These are phyloP conservation scores for Leucoagaricus sp. DNA, from an alignment of 1,284 basidiomycete genomes.

Conservation along the genomic window DNA sequence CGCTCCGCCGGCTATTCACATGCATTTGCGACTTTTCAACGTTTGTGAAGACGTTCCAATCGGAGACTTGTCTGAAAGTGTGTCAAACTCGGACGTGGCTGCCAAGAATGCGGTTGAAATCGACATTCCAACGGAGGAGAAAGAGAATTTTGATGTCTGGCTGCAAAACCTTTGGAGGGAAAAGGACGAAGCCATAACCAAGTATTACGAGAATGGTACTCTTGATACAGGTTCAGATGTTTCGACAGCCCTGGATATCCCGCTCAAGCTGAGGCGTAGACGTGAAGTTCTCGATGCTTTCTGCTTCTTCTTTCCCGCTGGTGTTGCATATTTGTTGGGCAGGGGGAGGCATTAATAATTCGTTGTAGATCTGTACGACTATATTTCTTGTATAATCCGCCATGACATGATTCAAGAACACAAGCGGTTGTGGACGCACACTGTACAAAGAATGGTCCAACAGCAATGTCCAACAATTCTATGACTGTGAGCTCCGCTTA, in stretches of 20 bases:
- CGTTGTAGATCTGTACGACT: conserved; percentile 1
- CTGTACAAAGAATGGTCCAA: background rate
- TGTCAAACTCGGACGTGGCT: conserved; percentile 30
- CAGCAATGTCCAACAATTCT: background rate
- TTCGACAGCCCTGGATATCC: conserved; percentile 48
- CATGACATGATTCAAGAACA: conserved; percentile 1
- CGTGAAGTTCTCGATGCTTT: conserved; percentile 67
- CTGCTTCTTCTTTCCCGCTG: conserved; percentile 66
- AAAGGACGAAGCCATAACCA: conserved; percentile 79
- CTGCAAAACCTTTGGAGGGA: conserved; percentile 77
- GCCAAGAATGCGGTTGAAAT: conserved; percentile 42
- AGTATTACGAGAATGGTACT: conserved; percentile 55
- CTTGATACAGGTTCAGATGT: conserved; percentile 28
- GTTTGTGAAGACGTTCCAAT: conserved; percentile 68
- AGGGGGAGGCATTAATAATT: conserved; percentile 30
- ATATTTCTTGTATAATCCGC: conserved; percentile 1
- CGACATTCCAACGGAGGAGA: conserved; percentile 71
- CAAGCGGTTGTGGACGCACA: background rate
- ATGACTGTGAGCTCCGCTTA: conserved; percentile 30
- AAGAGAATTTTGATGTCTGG: conserved; percentile 81
- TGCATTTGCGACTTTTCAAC: conserved; percentile 82
- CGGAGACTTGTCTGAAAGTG: conserved; percentile 48
- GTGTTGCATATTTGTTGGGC: conserved; percentile 53
- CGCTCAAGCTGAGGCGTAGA: conserved; percentile 52
- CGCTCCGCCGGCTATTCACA: conserved; percentile 83